phyloP scores from a whole-genome alignment of 345 rosid species.

The Brassica napus region DNA sequence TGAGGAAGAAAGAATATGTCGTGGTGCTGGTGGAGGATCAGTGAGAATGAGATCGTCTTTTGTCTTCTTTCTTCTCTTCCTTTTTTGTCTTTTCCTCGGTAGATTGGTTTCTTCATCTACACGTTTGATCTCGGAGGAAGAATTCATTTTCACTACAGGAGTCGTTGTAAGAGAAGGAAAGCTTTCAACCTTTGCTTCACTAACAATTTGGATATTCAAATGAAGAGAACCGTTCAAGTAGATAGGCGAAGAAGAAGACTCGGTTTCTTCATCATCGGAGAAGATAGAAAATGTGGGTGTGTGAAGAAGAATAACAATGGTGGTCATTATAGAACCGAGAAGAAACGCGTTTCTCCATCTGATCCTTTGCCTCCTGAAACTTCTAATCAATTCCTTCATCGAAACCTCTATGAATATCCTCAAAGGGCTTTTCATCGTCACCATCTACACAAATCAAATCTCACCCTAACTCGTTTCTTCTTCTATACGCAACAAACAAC shows the following conservation, averaged over 20 bases:
- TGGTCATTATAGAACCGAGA: conserved; percentile 50
- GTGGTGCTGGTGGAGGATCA: conserved; percentile 41
- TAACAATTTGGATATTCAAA: conserved; percentile 42
- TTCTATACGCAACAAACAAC: neutral
- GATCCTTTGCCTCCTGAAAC: conserved; percentile 46
- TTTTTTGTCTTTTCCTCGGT: conserved; percentile 21
- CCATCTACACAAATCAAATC: neutral
- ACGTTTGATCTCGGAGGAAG: conserved; percentile 30
- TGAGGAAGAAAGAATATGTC: conserved; percentile 42
- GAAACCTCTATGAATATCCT: conserved; percentile 26
- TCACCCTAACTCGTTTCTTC: neutral
- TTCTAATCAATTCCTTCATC: conserved; percentile 43
- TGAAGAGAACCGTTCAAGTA: conserved; percentile 46
- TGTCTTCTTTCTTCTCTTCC: conserved; percentile 39
- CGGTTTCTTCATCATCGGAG: conserved; percentile 32
- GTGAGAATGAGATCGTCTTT: conserved; percentile 35
- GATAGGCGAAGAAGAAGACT: conserved; percentile 12
- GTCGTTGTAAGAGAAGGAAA: conserved; percentile 27
- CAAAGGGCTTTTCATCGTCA: conserved; percentile 34
- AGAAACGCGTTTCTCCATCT: conserved; percentile 59
- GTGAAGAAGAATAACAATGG: conserved; percentile 55
- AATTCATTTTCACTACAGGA: conserved; percentile 43
- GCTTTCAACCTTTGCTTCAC: conserved; percentile 44
- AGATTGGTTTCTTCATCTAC: conserved; percentile 5
- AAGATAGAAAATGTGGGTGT: conserved; percentile 39